phyloP scores from a whole-genome alignment of 164 flowering plant species.

The Annona cherimola region DNA sequence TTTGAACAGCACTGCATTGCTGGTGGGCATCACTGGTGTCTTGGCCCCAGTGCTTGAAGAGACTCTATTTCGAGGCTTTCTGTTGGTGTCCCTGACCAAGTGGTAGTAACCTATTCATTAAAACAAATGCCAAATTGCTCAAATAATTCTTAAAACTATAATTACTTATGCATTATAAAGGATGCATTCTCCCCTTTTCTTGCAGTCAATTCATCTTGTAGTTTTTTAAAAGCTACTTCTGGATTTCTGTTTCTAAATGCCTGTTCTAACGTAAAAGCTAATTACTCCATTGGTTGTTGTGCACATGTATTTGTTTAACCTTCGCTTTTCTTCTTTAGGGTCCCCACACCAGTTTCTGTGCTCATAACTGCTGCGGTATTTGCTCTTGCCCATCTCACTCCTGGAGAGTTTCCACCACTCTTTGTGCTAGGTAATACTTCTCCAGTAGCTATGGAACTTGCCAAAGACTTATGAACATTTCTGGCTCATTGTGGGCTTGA shows the following conservation, averaged over 20 bases:
- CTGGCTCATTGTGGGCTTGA: not conserved
- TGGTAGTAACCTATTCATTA: constrained; percentile 42
- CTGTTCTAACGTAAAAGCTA: not conserved
- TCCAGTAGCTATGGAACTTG: not conserved
- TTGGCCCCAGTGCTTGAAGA: constrained; percentile 93
- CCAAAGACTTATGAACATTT: not conserved
- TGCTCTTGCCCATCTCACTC: constrained; percentile 90
- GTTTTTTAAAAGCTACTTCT: not conserved
- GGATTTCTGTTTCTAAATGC: not conserved
- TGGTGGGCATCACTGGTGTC: constrained; percentile 80
- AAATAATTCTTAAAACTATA: too few species aligned
- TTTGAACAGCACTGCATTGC: constrained; percentile 62
- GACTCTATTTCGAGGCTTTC: constrained; percentile 84
- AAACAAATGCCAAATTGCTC: too few species aligned
- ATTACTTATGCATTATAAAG: too few species aligned
- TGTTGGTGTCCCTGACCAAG: constrained; percentile 82
- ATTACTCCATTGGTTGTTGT: too few species aligned
- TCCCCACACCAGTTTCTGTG: constrained; percentile 82
- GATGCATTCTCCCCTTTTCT: too few species aligned
- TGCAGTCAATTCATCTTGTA: too few species aligned
- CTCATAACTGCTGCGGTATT: constrained; percentile 75
- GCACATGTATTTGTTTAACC: not conserved
- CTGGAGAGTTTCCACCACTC: constrained; percentile 91
- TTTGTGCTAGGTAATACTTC: constrained; percentile 71
- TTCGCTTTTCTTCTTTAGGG: constrained; percentile 43